Evolutionary conservation across 805 yeast genomes (phyloP).

Genomic region (Starmerella geochares): DNA sequence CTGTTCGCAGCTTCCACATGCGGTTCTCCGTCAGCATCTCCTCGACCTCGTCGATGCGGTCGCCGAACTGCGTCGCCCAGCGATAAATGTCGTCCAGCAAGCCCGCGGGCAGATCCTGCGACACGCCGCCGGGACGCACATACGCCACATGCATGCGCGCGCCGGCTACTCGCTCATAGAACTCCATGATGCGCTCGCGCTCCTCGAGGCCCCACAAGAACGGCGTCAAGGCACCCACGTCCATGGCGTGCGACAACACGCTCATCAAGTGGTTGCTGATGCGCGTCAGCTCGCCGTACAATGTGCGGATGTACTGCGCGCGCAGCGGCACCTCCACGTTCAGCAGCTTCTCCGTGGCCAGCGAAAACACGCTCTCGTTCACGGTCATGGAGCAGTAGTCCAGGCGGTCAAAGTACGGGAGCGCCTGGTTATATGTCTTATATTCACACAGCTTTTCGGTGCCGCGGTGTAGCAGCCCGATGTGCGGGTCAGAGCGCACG

Average conservation of each 20-base stretch:
- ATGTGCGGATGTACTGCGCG: constrained; percentile 72
- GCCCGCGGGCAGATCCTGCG: constrained; percentile 80
- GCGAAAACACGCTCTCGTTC: constrained; percentile 72
- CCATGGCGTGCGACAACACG: constrained; percentile 80
- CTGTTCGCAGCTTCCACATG: constrained; percentile 82
- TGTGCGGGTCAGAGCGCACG: constrained; percentile 78
- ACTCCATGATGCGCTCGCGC: constrained; percentile 86
- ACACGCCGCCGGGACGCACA: constrained; percentile 84
- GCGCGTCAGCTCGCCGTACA: constrained; percentile 81
- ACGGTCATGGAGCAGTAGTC: constrained; percentile 85
- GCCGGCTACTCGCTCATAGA: constrained; percentile 81
- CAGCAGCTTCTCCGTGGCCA: constrained; percentile 75
- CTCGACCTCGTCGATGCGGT: constrained; percentile 81
- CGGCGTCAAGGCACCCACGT: constrained; percentile 88
- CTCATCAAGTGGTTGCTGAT: constrained; percentile 78
- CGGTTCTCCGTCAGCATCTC: constrained; percentile 83
- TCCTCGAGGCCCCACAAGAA: constrained; percentile 92
- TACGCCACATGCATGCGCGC: constrained; percentile 84
- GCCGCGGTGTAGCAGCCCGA: constrained; percentile 78
- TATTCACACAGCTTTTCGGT: constrained; percentile 80
- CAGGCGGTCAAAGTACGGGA: constrained; percentile 79
- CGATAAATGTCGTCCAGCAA: constrained; percentile 79
- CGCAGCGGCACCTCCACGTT: constrained; percentile 78
- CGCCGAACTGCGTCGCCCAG: constrained; percentile 96
- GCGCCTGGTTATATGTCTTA: constrained; percentile 77